Evolutionary conservation across 2,329 filamentous ascomycete species (phyloP).

Genomic region (Falciphora oryzae): DNA sequence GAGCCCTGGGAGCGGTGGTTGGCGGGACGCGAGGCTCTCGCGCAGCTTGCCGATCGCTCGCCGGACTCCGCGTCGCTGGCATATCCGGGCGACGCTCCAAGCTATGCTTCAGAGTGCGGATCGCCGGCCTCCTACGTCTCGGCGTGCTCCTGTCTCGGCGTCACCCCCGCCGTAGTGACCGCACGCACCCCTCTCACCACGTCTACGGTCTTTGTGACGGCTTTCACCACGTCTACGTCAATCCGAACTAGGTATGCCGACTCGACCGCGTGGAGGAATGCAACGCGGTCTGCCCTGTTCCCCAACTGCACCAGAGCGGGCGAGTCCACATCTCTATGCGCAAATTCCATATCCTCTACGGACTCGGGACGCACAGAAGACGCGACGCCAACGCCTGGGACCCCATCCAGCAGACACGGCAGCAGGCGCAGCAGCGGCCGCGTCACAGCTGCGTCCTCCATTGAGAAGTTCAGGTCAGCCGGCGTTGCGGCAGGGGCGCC

Average conservation of each 20-base stretch:
- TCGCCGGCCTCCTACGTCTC: constrained; percentile 14
- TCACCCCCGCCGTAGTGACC: constrained; percentile 14
- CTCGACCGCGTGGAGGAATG: constrained; percentile 4
- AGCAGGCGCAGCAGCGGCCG: neutral
- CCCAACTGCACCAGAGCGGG: neutral
- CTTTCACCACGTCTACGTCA: constrained; percentile 1
- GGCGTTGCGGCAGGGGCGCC: no score
- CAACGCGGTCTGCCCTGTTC: neutral
- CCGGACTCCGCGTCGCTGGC: constrained; percentile 6
- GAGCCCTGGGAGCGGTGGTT: constrained; percentile 11
- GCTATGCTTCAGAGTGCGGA: constrained; percentile 14
- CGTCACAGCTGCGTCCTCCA: neutral
- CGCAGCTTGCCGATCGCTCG: constrained; percentile 7
- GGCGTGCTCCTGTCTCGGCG: constrained; percentile 18
- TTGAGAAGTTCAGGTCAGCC: neutral
- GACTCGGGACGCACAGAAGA: neutral
- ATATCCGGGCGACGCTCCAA: constrained; percentile 9
- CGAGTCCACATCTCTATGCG: neutral
- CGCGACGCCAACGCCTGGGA: no score
- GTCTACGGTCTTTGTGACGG: constrained; percentile 12
- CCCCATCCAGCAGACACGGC: neutral
- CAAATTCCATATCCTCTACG: neutral
- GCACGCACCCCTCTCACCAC: constrained; percentile 12
- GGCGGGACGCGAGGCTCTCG: constrained; percentile 7
- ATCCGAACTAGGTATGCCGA: constrained; percentile 10